Conservation (phyloP, 75 land plant genomes). For the Sequoia sempervirens region DNA sequence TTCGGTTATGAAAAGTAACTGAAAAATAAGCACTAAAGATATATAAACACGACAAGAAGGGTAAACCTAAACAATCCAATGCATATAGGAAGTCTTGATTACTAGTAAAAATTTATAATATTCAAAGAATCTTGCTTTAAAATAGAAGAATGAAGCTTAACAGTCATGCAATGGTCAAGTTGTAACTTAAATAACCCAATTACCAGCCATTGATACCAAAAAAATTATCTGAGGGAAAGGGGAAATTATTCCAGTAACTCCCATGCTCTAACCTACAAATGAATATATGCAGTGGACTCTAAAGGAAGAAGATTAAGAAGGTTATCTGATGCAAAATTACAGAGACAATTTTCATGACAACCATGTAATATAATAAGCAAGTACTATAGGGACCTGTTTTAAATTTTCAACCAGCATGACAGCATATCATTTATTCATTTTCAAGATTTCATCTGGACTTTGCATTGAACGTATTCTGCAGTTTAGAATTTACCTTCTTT, state of each 20-base stretch:
- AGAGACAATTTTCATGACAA: background rate
- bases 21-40: background rate
- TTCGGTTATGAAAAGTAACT: background rate
- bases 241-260: background rate
- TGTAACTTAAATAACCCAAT: background rate
- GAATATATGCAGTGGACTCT: background rate
- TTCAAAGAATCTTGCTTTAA: background rate
- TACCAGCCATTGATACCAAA: background rate
- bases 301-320: background rate
- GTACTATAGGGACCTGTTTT: background rate
- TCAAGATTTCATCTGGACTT: background rate
- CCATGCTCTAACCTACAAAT: background rate
- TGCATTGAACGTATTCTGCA: background rate
- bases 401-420: background rate
- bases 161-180: background rate
- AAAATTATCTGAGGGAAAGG: background rate
- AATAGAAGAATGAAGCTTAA: background rate
- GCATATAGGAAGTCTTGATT: background rate
- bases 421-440: background rate
- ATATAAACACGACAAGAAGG: background rate
- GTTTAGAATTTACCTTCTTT: background rate
- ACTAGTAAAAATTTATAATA: background rate
- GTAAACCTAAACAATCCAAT: background rate
- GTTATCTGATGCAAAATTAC: background rate
- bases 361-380: background rate